These are phyloP conservation scores for Mrakiaceae sp. DNA, from an alignment of 1,284 basidiomycete species.

Conservation along the genomic window DNA sequence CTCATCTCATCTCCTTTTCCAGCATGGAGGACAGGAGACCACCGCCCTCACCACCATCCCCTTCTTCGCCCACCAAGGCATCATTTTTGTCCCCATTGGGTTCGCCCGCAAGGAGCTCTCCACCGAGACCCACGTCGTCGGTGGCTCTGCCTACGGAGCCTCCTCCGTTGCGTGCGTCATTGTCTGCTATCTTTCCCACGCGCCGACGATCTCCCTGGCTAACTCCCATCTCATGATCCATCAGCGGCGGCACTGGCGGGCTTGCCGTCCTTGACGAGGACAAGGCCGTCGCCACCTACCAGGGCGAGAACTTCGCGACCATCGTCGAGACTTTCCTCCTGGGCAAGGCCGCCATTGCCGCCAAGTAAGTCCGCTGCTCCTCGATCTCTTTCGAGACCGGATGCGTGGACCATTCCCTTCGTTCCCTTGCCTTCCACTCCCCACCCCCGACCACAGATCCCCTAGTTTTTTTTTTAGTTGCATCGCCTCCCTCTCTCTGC, in stretches of 20 bases:
- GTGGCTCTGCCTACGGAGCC: conserved; percentile 38
- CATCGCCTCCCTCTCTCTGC: too few species aligned
- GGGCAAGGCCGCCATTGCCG: conserved; percentile 6
- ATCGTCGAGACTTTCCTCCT: background rate
- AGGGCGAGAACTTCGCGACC: conserved; percentile 9
- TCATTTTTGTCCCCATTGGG: conserved; percentile 64
- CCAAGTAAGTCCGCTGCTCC: background rate
- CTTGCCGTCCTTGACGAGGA: conserved; percentile 14
- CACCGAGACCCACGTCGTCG: conserved; percentile 53
- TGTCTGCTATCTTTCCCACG: background rate
- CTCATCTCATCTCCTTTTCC: conserved; percentile 24
- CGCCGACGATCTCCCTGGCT: background rate
- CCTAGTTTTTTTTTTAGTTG: too few species aligned
- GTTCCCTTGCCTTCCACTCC: too few species aligned
- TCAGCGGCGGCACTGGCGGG: background rate
- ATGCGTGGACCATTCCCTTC: too few species aligned
- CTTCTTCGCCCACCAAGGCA: conserved; percentile 67
- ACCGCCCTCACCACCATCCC: conserved; percentile 56
- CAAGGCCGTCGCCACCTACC: conserved; percentile 8
- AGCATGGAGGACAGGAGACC: conserved; percentile 39
- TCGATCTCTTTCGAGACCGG: too few species aligned
- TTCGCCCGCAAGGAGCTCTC: conserved; percentile 52
- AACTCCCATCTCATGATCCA: background rate
- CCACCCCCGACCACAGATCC: too few species aligned
- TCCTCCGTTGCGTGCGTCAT: background rate